phyloP scores from a whole-genome alignment of 371 early-diverging fungal genomes.

The Mortierella sp. region DNA sequence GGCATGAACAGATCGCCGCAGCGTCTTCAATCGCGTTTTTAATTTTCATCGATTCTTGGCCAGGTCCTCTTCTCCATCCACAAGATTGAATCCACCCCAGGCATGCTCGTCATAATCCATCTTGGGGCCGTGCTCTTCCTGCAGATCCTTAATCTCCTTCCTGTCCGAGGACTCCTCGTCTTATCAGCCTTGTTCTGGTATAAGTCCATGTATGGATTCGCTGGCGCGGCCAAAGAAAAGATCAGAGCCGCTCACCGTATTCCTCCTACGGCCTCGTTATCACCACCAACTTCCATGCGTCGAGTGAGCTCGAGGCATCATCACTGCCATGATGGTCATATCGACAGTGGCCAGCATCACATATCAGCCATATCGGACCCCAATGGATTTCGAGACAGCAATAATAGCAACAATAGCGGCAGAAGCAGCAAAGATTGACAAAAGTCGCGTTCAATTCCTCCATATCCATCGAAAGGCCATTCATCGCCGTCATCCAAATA shows the following conservation, averaged over 20 bases:
- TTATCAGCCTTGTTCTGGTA: constrained; percentile 28
- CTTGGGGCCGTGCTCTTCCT: constrained; percentile 23
- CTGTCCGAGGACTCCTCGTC: constrained; percentile 14
- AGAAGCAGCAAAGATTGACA: no score
- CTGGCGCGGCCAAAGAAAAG: constrained; percentile 32
- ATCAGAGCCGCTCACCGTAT: constrained; percentile 25
- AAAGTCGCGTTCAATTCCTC: neutral
- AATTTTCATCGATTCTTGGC: constrained; percentile 25
- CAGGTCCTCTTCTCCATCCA: constrained; percentile 22
- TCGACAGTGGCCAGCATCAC: constrained; percentile 1
- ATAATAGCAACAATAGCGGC: neutral
- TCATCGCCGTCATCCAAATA: no score
- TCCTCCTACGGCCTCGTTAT: neutral
- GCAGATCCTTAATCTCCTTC: constrained; percentile 31
- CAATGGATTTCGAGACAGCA: neutral
- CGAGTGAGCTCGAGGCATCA: no score
- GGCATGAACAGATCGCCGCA: constrained; percentile 10
- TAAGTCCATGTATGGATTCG: constrained; percentile 38
- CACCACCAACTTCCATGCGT: neutral
- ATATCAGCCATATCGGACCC: neutral
- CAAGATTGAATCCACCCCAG: constrained; percentile 21
- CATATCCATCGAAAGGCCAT: neutral
- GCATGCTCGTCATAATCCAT: constrained; percentile 37
- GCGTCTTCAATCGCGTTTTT: constrained; percentile 34
- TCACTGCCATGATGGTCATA: neutral